Percentiles rank a stretch among this genome's conserved stretches.
Evolutionary conservation across 225 moss, liverwort and hornwort species (phyloP).

Genomic region (Marchantia polymorpha): DNA sequence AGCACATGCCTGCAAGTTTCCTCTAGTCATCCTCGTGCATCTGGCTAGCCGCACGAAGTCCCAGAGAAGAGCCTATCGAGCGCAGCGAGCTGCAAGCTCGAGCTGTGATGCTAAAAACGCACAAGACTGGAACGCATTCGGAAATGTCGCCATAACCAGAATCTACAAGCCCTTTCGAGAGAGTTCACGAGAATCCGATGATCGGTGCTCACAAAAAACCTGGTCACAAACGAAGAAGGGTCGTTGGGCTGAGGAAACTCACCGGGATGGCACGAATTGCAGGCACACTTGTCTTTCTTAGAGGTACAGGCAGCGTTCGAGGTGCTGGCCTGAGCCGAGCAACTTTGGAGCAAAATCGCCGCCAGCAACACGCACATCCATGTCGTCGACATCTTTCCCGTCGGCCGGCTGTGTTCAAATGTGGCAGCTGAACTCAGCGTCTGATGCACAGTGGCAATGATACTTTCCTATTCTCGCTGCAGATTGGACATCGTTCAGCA

Average conservation of each 20-base stretch:
- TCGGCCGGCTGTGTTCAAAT: not conserved
- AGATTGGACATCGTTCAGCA: not conserved
- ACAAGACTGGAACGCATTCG: no score
- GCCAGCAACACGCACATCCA: constrained; percentile 4
- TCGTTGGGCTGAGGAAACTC: not conserved
- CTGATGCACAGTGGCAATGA: not conserved
- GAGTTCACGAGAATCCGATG: not conserved
- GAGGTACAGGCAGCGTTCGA: no score
- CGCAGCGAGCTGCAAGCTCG: no score
- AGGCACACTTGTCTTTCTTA: not conserved
- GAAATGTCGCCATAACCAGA: no score
- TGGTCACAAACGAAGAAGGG: not conserved
- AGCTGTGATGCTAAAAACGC: no score
- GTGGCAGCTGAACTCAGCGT: not conserved
- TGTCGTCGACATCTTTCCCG: not conserved
- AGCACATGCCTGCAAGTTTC: no score
- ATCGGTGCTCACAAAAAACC: not conserved
- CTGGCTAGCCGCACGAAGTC: not conserved
- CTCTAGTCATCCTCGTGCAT: no score
- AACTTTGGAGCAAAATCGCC: not conserved
- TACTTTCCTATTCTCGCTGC: not conserved
- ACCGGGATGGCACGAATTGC: not conserved
- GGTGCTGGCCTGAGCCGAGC: not conserved
- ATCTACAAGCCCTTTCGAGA: no score
- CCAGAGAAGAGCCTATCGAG: not conserved